phyloP scores from a whole-genome alignment of 345 rosid species.

The Aegle marmelos region DNA sequence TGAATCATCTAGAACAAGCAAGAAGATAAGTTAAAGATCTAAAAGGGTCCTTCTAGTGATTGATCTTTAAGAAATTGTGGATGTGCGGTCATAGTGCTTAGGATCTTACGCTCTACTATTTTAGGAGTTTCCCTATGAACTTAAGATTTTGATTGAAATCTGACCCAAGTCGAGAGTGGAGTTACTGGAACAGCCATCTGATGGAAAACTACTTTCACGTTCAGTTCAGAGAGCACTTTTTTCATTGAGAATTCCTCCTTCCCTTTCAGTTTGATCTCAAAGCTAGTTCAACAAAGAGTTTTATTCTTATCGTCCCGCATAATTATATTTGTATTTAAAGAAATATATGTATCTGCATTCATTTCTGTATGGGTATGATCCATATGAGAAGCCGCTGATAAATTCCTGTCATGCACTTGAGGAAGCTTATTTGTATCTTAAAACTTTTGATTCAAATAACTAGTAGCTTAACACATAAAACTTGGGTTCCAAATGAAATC shows the following conservation, averaged over 20 bases:
- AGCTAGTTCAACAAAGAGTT: background rate
- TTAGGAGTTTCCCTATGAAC: background rate
- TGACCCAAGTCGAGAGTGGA: too few relatives aligned
- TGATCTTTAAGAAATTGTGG: background rate
- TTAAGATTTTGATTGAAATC: background rate
- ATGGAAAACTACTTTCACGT: too few relatives aligned
- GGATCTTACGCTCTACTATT: background rate
- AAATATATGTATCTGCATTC: background rate
- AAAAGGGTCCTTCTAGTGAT: background rate
- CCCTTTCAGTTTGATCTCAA: background rate
- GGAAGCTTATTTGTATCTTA: background rate
- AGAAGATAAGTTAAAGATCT: background rate
- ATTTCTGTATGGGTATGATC: background rate
- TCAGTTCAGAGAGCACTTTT: too few relatives aligned
- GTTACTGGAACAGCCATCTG: too few relatives aligned
- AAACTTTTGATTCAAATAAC: background rate
- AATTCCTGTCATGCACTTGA: background rate
- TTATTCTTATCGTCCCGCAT: background rate
- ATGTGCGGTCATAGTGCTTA: background rate
- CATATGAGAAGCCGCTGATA: background rate
- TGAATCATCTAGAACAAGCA: background rate
- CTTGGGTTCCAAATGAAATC: background rate
- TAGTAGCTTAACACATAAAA: background rate
- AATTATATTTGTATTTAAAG: background rate
- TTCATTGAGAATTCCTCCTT: too few relatives aligned